Conservation (phyloP, 371 early-diverging fungal species). For the Capillidium rhysosporum region DNA sequence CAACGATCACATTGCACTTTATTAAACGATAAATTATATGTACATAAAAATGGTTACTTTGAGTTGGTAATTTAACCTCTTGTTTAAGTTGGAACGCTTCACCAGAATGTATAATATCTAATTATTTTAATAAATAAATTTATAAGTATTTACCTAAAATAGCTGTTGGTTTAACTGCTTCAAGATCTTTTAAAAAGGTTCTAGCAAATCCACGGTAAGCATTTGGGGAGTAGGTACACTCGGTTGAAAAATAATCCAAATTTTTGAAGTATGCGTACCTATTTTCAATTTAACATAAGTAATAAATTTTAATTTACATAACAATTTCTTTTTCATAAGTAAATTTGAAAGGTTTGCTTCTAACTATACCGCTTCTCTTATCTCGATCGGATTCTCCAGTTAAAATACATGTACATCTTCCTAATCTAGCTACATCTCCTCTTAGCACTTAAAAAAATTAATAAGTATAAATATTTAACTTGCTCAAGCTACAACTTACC, state of each 20-base stretch:
- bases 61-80: slow-evolving; percentile 42
- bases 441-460: slow-evolving; percentile 58
- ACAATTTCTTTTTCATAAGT: slow-evolving; percentile 99
- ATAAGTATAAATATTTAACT: neutral
- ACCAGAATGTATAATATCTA: slow-evolving; percentile 86
- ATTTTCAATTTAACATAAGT: neutral
- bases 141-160: slow-evolving; percentile 47
- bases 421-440: slow-evolving; percentile 90
- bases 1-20: slow-evolving; percentile 59
- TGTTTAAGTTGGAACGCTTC: slow-evolving; percentile 64
- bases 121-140: neutral
- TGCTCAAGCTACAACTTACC: slow-evolving; percentile 24
- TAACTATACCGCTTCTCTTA: slow-evolving; percentile 26
- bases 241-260: slow-evolving; percentile 98
- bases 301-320: slow-evolving; percentile 33
- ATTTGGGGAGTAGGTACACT: slow-evolving; percentile 98
- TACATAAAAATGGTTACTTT: slow-evolving; percentile 9
- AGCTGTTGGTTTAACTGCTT: slow-evolving; percentile 74
- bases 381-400: slow-evolving; percentile 42
- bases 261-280: slow-evolving; percentile 96
- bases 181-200: slow-evolving; percentile 92
- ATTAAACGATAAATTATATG: neutral
- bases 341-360: slow-evolving; percentile 98
- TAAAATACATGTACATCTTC: slow-evolving; percentile 84
- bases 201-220: slow-evolving; percentile 97